phyloP scores from a whole-genome alignment of 2,329 filamentous ascomycete genomes.

The Alternaria longipes region DNA sequence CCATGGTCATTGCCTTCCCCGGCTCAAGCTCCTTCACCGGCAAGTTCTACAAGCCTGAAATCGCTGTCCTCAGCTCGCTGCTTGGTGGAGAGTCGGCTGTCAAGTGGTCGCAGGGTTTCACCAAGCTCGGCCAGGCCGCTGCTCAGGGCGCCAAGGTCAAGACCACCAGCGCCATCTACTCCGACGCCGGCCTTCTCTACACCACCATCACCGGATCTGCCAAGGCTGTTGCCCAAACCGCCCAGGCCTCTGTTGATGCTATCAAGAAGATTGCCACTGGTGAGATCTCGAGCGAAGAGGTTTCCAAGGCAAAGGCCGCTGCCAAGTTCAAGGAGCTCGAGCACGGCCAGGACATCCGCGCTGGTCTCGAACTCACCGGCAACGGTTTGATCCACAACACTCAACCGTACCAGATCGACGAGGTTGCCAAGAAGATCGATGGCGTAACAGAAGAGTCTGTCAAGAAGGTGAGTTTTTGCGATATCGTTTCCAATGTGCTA shows the following conservation, averaged over 20 bases:
- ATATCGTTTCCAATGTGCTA: constrained; percentile 24
- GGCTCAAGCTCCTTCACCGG: constrained; percentile 79
- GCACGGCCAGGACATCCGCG: constrained; percentile 77
- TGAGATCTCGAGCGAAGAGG: constrained; percentile 80
- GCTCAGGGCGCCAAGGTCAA: constrained; percentile 73
- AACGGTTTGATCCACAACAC: constrained; percentile 82
- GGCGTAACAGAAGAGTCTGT: constrained; percentile 84
- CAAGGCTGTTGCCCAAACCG: constrained; percentile 74
- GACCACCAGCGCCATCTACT: constrained; percentile 85
- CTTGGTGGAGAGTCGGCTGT: constrained; percentile 90
- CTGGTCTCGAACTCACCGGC: constrained; percentile 83
- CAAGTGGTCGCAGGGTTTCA: constrained; percentile 97
- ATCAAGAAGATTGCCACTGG: constrained; percentile 83
- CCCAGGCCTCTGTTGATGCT: constrained; percentile 79
- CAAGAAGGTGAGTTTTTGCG: constrained; percentile 58
- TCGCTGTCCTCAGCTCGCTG: constrained; percentile 84
- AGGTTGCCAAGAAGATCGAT: constrained; percentile 80
- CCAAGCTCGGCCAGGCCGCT: constrained; percentile 80
- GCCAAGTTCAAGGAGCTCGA: constrained; percentile 94
- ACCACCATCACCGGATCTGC: constrained; percentile 82
- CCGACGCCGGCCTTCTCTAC: constrained; percentile 89
- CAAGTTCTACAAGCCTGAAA: constrained; percentile 85
- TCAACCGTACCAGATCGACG: constrained; percentile 84
- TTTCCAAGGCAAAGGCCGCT: constrained; percentile 89
- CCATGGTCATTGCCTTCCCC: constrained; percentile 90